Base-by-base conservation (phyloP, 1,284 basidiomycete species). In the Veloporphyrellus conicus region DNA sequence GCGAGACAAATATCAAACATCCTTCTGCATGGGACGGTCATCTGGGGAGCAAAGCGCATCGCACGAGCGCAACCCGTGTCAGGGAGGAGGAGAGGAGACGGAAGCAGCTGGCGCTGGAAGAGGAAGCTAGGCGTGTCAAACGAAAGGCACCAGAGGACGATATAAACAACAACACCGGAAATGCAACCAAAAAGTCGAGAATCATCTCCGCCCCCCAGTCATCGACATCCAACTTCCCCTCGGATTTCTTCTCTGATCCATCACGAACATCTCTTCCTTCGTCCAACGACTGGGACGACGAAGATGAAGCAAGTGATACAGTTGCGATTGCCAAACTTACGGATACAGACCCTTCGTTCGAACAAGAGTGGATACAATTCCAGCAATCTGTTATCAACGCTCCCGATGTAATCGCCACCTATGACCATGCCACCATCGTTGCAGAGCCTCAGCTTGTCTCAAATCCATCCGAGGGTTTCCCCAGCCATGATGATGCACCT, bases 1-100 rank as follows among this genome's bases (percentile, higher is more conserved):
- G 89, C 61, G 73, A 73, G 2, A 73, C 70, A 11, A 54, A 70
- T 22, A 72, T 92, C 49, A 91, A 90, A 60, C 78, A 86, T 56
- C 76, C 85, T 4, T 78, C 82, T 18, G 81, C 84, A n/a, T 92
- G 88, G 89, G 81, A 88, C 49, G 87, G 87, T 14, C 87, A 90
- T 64, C 63, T 90, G n/a, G 87, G 84, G 10, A 87, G 81, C 70
- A 91, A 89, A 68, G 68, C 67, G 3, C 88, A 89, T 63, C 80
- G 84, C 41, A 81, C 73, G 31, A 82, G 77, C 57, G 80, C 81
- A 8, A 71, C 73, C 11, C 75, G 76, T 22, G 56, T 80, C 38
- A 76, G 71, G 50, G 78, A 81, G 54, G 75, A 80, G 57, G 76
- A 82, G 54, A 70, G 64, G 45, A 59, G 53, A 23, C 67, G 64